A percentile compares a stretch with the other conserved stretches of the same genome.
Evolutionary conservation across 2,329 filamentous ascomycete genomes (phyloP).

Genomic region (Hymenotorrendiella dingleyae): DNA sequence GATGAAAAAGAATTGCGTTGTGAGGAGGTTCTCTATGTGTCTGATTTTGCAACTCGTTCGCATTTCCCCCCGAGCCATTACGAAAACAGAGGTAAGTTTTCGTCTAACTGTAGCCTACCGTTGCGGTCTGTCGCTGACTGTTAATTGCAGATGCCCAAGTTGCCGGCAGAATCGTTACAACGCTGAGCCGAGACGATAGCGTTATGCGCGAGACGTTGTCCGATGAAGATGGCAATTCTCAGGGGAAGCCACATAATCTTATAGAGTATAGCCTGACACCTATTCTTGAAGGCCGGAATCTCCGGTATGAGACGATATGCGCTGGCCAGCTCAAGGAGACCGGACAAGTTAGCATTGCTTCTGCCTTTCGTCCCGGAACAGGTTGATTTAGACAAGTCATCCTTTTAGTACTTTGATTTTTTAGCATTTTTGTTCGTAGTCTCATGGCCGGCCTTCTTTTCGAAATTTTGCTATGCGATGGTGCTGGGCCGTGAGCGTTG

Average conservation of each 20-base stretch:
- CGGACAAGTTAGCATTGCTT: conserved; percentile 6
- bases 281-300: conserved; percentile 5
- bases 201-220: background rate
- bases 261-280: conserved; percentile 7
- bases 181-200: background rate
- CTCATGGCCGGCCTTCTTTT: too few relatives aligned
- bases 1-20: background rate
- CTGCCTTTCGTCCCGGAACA: conserved; percentile 5
- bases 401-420: background rate
- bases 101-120: too few relatives aligned
- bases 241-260: conserved; percentile 1
- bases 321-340: background rate
- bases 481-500: too few relatives aligned
- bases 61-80: conserved; percentile 1
- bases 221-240: background rate
- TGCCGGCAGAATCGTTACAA: background rate
- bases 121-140: too few relatives aligned
- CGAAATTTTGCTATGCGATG: too few relatives aligned
- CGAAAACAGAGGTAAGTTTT: background rate
- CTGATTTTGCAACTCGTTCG: conserved; percentile 4
- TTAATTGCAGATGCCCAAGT: background rate
- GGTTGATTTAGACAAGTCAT: background rate
- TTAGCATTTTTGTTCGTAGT: too few relatives aligned
- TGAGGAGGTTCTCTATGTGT: conserved; percentile 7
- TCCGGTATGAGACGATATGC: conserved; percentile 3